Evolutionary conservation across 495 filamentous ascomycete genomes (phyloP).

Genomic region (Podospora pseudoanserina): DNA sequence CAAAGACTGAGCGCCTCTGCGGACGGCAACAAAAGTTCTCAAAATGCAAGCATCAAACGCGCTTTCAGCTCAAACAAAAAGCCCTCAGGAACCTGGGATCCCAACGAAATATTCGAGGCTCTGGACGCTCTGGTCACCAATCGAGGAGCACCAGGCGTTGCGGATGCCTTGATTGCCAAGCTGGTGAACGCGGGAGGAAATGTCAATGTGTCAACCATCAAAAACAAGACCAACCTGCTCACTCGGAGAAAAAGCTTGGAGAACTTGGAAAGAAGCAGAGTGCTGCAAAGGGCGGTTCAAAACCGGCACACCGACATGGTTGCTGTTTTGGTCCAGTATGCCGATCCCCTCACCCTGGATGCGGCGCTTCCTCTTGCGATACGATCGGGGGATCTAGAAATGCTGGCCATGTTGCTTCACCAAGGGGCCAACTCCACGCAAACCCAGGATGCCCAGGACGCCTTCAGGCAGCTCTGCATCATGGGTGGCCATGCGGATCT

Average conservation of each 20-base stretch:
- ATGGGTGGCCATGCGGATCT: conserved; percentile 37
- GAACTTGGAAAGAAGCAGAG: conserved; percentile 38
- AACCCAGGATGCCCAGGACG: conserved; percentile 40
- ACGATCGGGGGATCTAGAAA: conserved; percentile 32
- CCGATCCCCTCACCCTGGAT: conserved; percentile 40
- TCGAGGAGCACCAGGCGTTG: conserved; percentile 42
- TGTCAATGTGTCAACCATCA: conserved; percentile 36
- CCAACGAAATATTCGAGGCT: conserved; percentile 44
- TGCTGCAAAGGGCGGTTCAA: conserved; percentile 44
- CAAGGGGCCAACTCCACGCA: conserved; percentile 40
- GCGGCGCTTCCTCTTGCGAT: conserved; percentile 40
- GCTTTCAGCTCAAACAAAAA: conserved; percentile 46
- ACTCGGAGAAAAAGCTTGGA: conserved; percentile 45
- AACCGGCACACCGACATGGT: conserved; percentile 48
- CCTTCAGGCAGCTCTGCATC: conserved; percentile 43
- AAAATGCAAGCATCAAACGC: conserved; percentile 36
- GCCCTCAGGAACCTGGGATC: conserved; percentile 38
- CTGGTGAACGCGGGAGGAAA: conserved; percentile 41
- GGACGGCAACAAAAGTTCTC: conserved; percentile 24
- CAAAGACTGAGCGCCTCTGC: conserved; percentile 32
- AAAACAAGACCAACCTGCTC: conserved; percentile 40
- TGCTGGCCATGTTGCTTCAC: conserved; percentile 39
- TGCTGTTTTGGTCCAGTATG: conserved; percentile 41
- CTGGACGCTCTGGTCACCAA: conserved; percentile 41
- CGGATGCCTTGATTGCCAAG: conserved; percentile 46